These are phyloP conservation scores for Boletus vinaceobasis DNA, from an alignment of 768 basidiomycete species.

Conservation along the genomic window DNA sequence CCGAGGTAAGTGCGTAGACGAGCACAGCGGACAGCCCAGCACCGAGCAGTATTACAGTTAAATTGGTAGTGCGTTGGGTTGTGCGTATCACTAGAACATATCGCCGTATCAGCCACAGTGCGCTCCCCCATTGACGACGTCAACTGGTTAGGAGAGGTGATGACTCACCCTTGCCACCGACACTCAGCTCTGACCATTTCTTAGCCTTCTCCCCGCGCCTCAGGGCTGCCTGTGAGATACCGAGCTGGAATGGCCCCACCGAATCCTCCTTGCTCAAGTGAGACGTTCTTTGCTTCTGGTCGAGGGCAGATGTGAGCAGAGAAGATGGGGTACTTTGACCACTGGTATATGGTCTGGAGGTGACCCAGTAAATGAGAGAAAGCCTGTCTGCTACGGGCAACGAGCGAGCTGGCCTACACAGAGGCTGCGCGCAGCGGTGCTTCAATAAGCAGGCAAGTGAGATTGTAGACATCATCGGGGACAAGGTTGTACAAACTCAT, in stretches of 20 bases:
- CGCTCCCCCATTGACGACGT: neutral
- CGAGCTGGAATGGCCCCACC: conserved; percentile 77
- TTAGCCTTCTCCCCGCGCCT: conserved; percentile 53
- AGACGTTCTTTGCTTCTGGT: conserved; percentile 47
- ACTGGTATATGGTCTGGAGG: conserved; percentile 43
- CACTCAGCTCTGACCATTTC: conserved; percentile 78
- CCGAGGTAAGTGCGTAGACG: conserved; percentile 72
- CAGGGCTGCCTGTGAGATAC: conserved; percentile 55
- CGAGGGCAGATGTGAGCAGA: conserved; percentile 60
- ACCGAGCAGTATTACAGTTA: conserved; percentile 64
- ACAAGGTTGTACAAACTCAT: neutral
- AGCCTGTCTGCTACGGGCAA: neutral
- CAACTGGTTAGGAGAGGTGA: neutral
- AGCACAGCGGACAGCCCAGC: conserved; percentile 76
- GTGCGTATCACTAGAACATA: conserved; percentile 24
- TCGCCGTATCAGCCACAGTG: neutral
- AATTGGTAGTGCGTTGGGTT: conserved; percentile 49
- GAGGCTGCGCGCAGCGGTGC: conserved; percentile 1
- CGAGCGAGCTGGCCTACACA: neutral
- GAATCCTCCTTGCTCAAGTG: conserved; percentile 48
- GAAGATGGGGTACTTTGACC: conserved; percentile 46
- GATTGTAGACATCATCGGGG: conserved; percentile 11
- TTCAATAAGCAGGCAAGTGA: conserved; percentile 8
- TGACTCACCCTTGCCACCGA: conserved; percentile 68
- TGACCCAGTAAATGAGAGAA: neutral